A percentile compares a stretch with the other conserved stretches of the same genome.
Conservation (phyloP, 2,329 filamentous ascomycete genomes). For the Clonostachys rhizophaga region DNA sequence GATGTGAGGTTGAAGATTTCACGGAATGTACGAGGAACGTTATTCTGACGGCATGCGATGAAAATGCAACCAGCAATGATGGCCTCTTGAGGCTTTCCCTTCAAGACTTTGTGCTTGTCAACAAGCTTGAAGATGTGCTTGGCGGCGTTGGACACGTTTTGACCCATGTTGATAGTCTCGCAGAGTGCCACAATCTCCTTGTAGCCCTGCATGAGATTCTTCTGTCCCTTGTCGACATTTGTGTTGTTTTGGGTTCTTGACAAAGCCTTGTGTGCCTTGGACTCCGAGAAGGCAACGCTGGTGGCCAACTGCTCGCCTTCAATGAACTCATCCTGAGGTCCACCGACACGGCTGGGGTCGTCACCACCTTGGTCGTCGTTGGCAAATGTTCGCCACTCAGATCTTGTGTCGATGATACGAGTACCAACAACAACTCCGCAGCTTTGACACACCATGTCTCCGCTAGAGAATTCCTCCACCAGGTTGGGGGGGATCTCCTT, state of each 20-base stretch:
- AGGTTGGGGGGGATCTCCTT: constrained; percentile 88
- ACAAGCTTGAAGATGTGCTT: constrained; percentile 95
- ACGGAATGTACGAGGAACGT: constrained; percentile 82
- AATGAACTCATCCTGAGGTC: constrained; percentile 83
- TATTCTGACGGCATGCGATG: constrained; percentile 89
- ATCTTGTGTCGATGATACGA: constrained; percentile 90
- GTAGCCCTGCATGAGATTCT: constrained; percentile 76
- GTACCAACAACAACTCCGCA: constrained; percentile 90
- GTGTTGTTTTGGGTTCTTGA: constrained; percentile 84
- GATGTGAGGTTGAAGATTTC: constrained; percentile 93
- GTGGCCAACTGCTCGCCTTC: constrained; percentile 89
- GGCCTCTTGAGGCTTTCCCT: constrained; percentile 90
- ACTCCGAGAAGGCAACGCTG: constrained; percentile 78
- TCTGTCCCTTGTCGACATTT: constrained; percentile 77
- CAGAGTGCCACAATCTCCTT: constrained; percentile 86
- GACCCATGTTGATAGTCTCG: constrained; percentile 77
- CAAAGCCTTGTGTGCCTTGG: constrained; percentile 66
- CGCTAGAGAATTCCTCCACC: constrained; percentile 85
- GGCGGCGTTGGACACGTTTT: constrained; percentile 79
- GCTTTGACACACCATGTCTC: constrained; percentile 87
- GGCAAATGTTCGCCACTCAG: constrained; percentile 97
- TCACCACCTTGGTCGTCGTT: constrained; percentile 97
- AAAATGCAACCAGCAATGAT: constrained; percentile 97
- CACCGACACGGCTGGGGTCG: constrained; percentile 96
- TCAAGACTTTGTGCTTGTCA: constrained; percentile 89